Percentiles rank a stretch among this genome's conserved stretches.
Conservation (phyloP, 2,329 filamentous ascomycete genomes). For the Fusarium metavorans region DNA sequence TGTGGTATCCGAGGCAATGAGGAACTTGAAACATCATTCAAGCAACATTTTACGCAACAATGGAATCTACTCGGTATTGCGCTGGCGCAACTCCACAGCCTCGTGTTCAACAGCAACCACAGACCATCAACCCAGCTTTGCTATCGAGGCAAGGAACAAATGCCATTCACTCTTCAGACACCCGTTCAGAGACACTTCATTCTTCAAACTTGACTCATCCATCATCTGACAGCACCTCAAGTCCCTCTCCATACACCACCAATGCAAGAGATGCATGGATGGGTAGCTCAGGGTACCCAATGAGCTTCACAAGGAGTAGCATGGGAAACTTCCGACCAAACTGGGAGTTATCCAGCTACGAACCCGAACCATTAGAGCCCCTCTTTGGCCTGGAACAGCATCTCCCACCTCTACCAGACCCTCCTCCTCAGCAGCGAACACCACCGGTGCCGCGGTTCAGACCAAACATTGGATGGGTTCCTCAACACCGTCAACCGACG, state of each 20-base stretch:
- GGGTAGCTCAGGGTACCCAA: constrained; percentile 35
- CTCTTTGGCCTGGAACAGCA: constrained; percentile 14
- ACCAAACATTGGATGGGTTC: not conserved
- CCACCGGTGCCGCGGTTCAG: not conserved
- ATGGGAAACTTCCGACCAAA: constrained; percentile 16
- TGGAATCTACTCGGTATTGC: not conserved
- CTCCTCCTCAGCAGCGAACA: not conserved
- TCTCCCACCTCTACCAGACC: not conserved
- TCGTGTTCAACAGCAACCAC: not conserved
- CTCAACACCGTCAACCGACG: not conserved
- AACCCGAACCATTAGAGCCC: constrained; percentile 32
- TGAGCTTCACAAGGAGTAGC: constrained; percentile 13
- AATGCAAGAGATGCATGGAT: constrained; percentile 21
- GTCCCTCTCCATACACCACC: constrained; percentile 1
- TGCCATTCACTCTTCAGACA: not conserved
- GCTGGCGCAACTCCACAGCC: not conserved
- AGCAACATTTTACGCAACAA: not conserved
- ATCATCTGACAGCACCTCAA: not conserved
- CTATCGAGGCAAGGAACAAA: not conserved
- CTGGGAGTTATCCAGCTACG: not conserved
- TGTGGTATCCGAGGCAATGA: not conserved
- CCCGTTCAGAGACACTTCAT: not conserved
- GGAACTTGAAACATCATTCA: not conserved
- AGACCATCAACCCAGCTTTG: constrained; percentile 19
- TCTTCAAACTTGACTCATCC: fast-evolving